A percentile compares a stretch with the other conserved stretches of the same genome.
Conservation (phyloP, 495 filamentous ascomycete species). For the Aspergillus olivimuriae region DNA sequence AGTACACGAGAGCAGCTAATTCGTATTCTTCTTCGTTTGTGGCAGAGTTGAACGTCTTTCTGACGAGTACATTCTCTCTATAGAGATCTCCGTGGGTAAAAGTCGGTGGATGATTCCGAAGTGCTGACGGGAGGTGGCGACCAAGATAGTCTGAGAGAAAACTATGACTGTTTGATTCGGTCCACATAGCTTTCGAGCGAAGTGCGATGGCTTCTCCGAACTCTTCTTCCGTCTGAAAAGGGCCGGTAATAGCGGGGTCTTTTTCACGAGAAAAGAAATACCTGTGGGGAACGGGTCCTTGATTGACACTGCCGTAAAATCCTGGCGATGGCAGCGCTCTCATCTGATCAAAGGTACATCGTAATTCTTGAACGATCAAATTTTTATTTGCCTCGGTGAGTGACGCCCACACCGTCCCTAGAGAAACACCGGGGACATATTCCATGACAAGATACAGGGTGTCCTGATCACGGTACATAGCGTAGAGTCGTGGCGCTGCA, state of each 20-base stretch:
- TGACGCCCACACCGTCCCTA: too few species aligned
- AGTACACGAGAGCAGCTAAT: constrained; percentile 37
- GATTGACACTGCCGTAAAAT: constrained; percentile 21
- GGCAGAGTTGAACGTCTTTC: constrained; percentile 11
- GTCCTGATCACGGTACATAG: too few species aligned
- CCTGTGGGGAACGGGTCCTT: constrained; percentile 22
- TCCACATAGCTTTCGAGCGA: constrained; percentile 19
- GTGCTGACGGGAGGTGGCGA: constrained; percentile 22
- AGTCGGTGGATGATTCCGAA: constrained; percentile 20
- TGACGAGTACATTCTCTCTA: constrained; percentile 26
- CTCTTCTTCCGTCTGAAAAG: constrained; percentile 27
- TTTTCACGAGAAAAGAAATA: constrained; percentile 24
- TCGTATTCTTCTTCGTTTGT: constrained; percentile 6
- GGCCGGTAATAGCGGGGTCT: constrained; percentile 21
- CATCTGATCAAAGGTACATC: constrained; percentile 22
- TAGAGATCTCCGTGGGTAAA: constrained; percentile 31
- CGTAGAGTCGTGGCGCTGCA: too few species aligned
- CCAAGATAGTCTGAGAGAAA: constrained; percentile 26
- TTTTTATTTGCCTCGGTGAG: constrained; percentile 20
- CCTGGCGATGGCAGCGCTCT: constrained; percentile 21
- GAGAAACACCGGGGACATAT: too few species aligned
- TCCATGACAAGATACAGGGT: too few species aligned
- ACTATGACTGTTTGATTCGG: constrained; percentile 11
- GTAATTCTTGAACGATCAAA: constrained; percentile 14
- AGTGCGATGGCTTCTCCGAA: constrained; percentile 22